These are phyloP conservation scores for Suillus occidentalis DNA, from an alignment of 768 basidiomycete species.

Conservation along the genomic window DNA sequence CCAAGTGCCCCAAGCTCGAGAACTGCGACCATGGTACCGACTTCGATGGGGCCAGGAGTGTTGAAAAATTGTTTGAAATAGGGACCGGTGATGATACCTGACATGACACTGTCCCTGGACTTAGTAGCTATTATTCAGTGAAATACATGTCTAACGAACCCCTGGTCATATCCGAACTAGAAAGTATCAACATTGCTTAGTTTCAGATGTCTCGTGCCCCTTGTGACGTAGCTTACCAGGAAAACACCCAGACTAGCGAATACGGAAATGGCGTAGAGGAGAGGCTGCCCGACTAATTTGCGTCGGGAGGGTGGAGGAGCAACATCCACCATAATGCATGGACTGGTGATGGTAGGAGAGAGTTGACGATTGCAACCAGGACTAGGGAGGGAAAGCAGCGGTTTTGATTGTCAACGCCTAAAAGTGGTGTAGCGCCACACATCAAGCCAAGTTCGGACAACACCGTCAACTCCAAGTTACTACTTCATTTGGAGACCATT, in stretches of 20 bases:
- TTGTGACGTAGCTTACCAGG: constrained; percentile 51
- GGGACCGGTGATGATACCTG: constrained; percentile 87
- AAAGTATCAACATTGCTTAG: constrained; percentile 6
- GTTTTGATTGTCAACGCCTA: neutral
- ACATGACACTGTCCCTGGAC: constrained; percentile 65
- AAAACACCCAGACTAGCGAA: constrained; percentile 87
- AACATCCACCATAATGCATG: constrained; percentile 54
- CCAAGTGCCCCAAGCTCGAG: constrained; percentile 91
- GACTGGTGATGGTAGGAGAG: constrained; percentile 14
- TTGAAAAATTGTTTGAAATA: constrained; percentile 83
- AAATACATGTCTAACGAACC: constrained; percentile 40
- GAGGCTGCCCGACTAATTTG: constrained; percentile 72
- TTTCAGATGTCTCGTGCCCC: constrained; percentile 3
- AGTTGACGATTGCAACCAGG: constrained; percentile 12
- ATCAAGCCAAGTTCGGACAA: neutral
- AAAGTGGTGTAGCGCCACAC: constrained; percentile 24
- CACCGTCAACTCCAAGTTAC: neutral
- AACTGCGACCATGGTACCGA: constrained; percentile 97
- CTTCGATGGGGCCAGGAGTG: constrained; percentile 66
- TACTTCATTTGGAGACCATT: constrained; percentile 1
- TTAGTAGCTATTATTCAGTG: constrained; percentile 10
- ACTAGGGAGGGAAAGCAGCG: constrained; percentile 7
- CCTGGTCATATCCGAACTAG: constrained; percentile 87
- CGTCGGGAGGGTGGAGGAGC: constrained; percentile 31
- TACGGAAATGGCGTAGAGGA: constrained; percentile 77